Conservation (phyloP, 2,329 filamentous ascomycete genomes). For the Cryoendolithus antarcticus region DNA sequence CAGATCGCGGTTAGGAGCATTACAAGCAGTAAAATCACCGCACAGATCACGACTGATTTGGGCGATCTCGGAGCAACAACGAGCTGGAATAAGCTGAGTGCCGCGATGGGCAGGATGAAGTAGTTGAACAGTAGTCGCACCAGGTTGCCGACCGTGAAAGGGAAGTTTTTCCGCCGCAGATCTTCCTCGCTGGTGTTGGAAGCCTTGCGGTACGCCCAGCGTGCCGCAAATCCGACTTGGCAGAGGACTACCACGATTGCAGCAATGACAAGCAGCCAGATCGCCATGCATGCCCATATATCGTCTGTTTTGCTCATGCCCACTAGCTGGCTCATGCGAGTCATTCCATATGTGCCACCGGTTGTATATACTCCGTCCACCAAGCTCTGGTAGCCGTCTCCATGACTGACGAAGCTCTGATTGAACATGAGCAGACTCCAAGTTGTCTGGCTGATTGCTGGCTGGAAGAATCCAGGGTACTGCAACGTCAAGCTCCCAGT, state of each 20-base stretch:
- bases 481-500: slow-evolving; percentile 76
- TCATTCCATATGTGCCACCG: slow-evolving; percentile 66
- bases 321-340: slow-evolving; percentile 65
- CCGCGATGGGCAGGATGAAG: slow-evolving; percentile 75
- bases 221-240: slow-evolving; percentile 63
- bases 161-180: slow-evolving; percentile 77
- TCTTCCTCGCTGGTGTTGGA: slow-evolving; percentile 71
- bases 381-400: slow-evolving; percentile 52
- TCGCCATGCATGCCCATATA: slow-evolving; percentile 86
- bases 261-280: slow-evolving; percentile 76
- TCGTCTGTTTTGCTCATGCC: slow-evolving; percentile 67
- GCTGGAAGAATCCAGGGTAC: slow-evolving; percentile 92
- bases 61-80: slow-evolving; percentile 60
- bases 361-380: slow-evolving; percentile 79
- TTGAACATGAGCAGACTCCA: slow-evolving; percentile 95
- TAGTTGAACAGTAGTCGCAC: slow-evolving; percentile 85
- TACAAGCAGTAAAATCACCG: slow-evolving; percentile 59
- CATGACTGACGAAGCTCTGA: slow-evolving; percentile 66
- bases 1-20: slow-evolving; percentile 64
- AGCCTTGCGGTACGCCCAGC: slow-evolving; percentile 63
- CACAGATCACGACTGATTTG: slow-evolving; percentile 58
- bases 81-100: slow-evolving; percentile 83
- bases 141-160: slow-evolving; percentile 50
- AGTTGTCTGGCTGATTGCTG: slow-evolving; percentile 70
- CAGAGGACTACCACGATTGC: slow-evolving; percentile 53